Base-by-base conservation (phyloP, 768 basidiomycete genomes). In the Boletus sp. region DNA sequence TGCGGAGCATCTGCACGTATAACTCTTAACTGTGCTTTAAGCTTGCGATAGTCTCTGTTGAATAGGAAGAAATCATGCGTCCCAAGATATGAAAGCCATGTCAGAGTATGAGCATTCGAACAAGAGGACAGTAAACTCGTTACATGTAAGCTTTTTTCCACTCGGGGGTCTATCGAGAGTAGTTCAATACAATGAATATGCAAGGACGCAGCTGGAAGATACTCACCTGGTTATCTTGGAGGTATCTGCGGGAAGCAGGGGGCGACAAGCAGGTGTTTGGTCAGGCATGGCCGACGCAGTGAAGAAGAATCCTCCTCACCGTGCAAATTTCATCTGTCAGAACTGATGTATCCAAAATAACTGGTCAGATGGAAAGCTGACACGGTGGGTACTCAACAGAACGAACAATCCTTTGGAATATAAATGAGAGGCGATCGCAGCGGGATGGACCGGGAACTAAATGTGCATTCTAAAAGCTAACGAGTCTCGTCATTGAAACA, bases 11-110 rank as follows among this genome's bases (percentile, higher is more conserved):
- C 52, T 52, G 70, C 74, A 24, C 79, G 78, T 54, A 89, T 83
- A 3, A 79, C 78, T 9, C 78, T 75, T 14, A 91, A 86, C 20
- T 78, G 77, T 62, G 87, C 89, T 71, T 92, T 91, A n/a, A 92
- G 80, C 12, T 81, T 82, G 3, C 83, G 80, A 66, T 91, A 91
- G 68, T 91, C 83, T 64, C 89, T 91, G 59, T 33, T 30, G 28
- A 18, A 42, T 30, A 39, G 47, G 39, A 40, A 33, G 33, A 40
- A 29, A 53, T n/a, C 30, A 39, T 2, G 9, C 5, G 8, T 15
- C 28, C 39, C 42, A 29, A 10, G 7, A 39, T n/a, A 37, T 4
- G 42, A 32, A 14, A 6, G 35, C 11, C n/a, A 37, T 12, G 49
- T 50, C 44, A 55, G 54, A 9, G 15, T 4, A 17, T 20, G 10